phyloP scores from a whole-genome alignment of 805 yeast genomes.

The Starmerella kuoi region DNA sequence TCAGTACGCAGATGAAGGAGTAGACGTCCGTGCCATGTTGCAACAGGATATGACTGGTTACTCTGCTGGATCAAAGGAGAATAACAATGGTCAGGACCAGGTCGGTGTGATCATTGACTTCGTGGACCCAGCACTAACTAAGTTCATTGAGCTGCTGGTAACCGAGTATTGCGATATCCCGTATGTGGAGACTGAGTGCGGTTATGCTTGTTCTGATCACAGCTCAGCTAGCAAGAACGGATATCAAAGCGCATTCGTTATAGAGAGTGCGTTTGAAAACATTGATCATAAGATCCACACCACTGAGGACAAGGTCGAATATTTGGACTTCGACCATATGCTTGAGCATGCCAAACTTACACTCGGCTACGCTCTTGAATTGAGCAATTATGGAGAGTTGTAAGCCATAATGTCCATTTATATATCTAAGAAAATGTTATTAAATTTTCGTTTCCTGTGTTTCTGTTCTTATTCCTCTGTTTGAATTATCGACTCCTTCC shows the following conservation, averaged over 20 bases:
- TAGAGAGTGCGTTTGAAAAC: slow-evolving; percentile 58
- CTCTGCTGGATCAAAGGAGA: slow-evolving; percentile 33
- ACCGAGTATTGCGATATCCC: slow-evolving; percentile 54
- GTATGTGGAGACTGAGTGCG: slow-evolving; percentile 65
- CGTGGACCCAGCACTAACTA: slow-evolving; percentile 42
- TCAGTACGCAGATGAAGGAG: slow-evolving; percentile 36
- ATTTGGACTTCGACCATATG: slow-evolving; percentile 66
- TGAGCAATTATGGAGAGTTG: slow-evolving; percentile 30
- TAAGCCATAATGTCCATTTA: no score
- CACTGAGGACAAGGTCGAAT: slow-evolving; percentile 66
- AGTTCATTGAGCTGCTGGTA: slow-evolving; percentile 51
- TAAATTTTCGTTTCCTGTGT: no score
- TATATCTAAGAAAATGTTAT: no score
- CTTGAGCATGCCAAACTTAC: slow-evolving; percentile 69
- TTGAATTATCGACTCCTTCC: no score
- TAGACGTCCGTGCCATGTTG: slow-evolving; percentile 63
- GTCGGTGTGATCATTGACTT: slow-evolving; percentile 74
- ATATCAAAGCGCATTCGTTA: slow-evolving; percentile 70
- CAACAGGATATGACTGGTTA: slow-evolving; percentile 95
- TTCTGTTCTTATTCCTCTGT: no score
- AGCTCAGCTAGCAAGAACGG: slow-evolving; percentile 75
- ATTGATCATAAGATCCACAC: slow-evolving; percentile 60
- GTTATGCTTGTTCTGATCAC: slow-evolving; percentile 90
- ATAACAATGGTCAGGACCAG: slow-evolving; percentile 42
- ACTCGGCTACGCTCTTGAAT: slow-evolving; percentile 59